Base-by-base conservation (phyloP, 139 green algal species). In the Pedinophyceae sp. region DNA sequence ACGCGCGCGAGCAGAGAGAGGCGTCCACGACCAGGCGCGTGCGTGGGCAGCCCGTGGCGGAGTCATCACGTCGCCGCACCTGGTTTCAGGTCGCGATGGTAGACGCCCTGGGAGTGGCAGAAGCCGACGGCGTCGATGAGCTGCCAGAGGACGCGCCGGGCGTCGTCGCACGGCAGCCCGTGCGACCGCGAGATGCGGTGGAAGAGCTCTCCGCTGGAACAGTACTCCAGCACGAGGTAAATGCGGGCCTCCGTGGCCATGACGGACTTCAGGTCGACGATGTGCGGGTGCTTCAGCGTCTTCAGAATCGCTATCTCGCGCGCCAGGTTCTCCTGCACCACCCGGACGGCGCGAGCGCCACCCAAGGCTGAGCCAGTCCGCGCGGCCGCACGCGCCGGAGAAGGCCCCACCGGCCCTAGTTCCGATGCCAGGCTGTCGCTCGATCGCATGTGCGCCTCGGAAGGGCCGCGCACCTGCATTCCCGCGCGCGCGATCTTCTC, bases 171-270 rank as follows among this genome's bases (percentile, higher is more conserved):
- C 27, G 64, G 60, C 59, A 72, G 26, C 25, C 46, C 24, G 26
- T 63, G 23, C 68, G 69, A 22, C 79, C 75, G 17, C 20, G 64
- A 59, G 3, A 87, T 71, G 15, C 70, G 68, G 49, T 87, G 78
- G 61, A 84, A 88, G 7, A 88, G 68, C 47, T 87, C 78, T 0
- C 78, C 78, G 0, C 77, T 69, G 6, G 54, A 57, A 48, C 68
- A 2, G 68, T 77, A 2, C 65, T 88, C 78, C 67, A 88, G 65
- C 34, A 88, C 79, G 50, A 87, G 66, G 50, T 80, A 87, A 38
- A 87, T 75, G 58, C 77, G 80, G 40, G 70, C 68, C 28, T 57
- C 52, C 19, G 61, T 72, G 20, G 68, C 72, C 62, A 87, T 64
- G 20, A 87, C 75, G 48, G 86, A 71, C 24, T 77, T 64, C 30